Base-by-base conservation (phyloP, 495 filamentous ascomycete species). In the Hypoxylon lienhwacheense region DNA sequence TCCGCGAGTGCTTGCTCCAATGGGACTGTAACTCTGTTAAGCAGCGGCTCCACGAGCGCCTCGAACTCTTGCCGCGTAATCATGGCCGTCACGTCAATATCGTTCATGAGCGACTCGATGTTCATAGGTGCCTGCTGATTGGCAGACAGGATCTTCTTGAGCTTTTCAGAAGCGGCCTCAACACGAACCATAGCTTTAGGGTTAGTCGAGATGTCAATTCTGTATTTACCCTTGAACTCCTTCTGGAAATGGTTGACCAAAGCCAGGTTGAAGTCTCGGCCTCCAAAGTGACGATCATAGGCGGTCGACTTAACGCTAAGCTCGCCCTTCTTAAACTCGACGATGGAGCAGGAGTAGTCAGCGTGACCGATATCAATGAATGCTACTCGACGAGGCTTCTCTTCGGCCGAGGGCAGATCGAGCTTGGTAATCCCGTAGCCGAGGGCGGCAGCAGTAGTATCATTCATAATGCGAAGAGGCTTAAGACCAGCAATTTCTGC, bases 51-150 rank as follows among this genome's bases (percentile, higher is more conserved):
- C 35, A 96, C 78, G 66, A 99, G 85, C 53, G 85, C 81, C 77
- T 99, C 93, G 48, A 99, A 81, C 67, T 97, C 90, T 65, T 96
- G 90, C 63, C 93, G 88, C 70, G 92, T 97, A 60, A 97, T 80
- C 81, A 95, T 84, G 34, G 87, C 77, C 15, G 81, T 83, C 16
- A 96, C 95, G 70, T 99, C 93, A 25, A 92, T 76, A 67, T 99
- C 93, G 68, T 97, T 92, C 93, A 99, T 97, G 54, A 97, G 79
- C 14, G 93, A 96, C 79, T 99, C 93, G 64, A 99, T 96, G 77
- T 88, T 97, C 66, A 99, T 62, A n/a, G 93, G 95, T 2, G 91
- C 93, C 59, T 85, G 81, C 40, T 91, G 85, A 72, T 97, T 97
- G 63, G 93, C 93, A 10, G 95, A 97, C 47, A 99, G 81, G 45